phyloP scores from a whole-genome alignment of 2,329 filamentous ascomycete species.

The Herpomyces periplanetae region DNA sequence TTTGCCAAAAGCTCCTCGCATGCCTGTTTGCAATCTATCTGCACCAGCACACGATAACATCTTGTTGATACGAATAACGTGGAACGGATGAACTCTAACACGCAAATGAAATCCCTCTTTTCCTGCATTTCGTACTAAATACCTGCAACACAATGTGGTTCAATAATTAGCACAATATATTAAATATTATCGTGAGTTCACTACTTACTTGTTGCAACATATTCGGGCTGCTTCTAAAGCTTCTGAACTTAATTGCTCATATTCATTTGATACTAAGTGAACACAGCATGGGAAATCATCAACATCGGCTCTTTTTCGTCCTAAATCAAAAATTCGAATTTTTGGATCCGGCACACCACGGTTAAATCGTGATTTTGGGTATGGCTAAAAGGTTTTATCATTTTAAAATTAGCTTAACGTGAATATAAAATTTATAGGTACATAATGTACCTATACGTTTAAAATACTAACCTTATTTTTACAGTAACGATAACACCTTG shows the following conservation, averaged over 20 bases:
- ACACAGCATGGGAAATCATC: constrained; percentile 98
- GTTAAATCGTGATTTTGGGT: constrained; percentile 99
- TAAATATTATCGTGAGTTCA: no score
- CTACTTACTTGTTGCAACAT: constrained; percentile 92
- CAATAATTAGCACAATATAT: no score
- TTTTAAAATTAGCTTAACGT: background rate
- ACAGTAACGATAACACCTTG: constrained; percentile 99
- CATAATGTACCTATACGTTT: constrained; percentile 2
- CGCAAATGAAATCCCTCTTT: constrained; percentile 36
- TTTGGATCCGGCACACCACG: constrained; percentile 58
- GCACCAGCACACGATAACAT: constrained; percentile 99
- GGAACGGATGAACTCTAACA: constrained; percentile 80
- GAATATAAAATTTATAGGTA: constrained; percentile 1
- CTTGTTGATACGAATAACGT: constrained; percentile 99
- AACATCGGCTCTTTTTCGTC: constrained; percentile 90
- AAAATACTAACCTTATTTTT: constrained; percentile 75
- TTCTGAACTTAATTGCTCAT: constrained; percentile 98
- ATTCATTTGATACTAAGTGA: constrained; percentile 98
- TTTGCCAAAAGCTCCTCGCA: constrained; percentile 99
- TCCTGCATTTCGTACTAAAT: constrained; percentile 27
- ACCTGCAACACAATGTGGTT: constrained; percentile 25
- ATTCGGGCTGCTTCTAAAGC: constrained; percentile 98
- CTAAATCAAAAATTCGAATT: constrained; percentile 93
- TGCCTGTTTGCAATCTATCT: constrained; percentile 99
- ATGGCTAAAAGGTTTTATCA: constrained; percentile 19